phyloP scores from a whole-genome alignment of 148 eudicot species.

The Spergularia marina region DNA sequence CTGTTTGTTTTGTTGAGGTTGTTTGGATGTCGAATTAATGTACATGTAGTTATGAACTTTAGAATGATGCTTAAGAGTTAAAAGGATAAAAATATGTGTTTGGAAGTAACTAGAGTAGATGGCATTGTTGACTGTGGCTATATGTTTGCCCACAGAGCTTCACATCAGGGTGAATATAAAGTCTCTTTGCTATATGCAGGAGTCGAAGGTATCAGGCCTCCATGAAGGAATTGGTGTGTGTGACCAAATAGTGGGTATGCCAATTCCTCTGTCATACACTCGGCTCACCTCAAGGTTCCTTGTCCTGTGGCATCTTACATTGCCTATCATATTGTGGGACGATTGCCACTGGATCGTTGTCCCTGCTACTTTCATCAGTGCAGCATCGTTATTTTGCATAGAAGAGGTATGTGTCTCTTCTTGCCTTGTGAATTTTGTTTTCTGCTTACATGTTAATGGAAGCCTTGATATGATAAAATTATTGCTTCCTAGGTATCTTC shows the following conservation, averaged over 20 bases:
- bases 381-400: slow-evolving; percentile 92
- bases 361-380: slow-evolving; percentile 92
- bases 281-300: slow-evolving; percentile 91
- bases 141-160: neutral
- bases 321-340: slow-evolving; percentile 93
- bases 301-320: slow-evolving; percentile 95
- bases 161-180: neutral
- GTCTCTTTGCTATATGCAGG: slow-evolving; percentile 44
- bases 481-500: too few relatives aligned
- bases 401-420: slow-evolving; percentile 61
- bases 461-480: neutral
- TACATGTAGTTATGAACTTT: too few relatives aligned
- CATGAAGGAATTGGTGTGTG: slow-evolving; percentile 93
- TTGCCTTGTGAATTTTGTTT: neutral
- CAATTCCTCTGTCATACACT: slow-evolving; percentile 97
- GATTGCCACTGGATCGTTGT: slow-evolving; percentile 98
- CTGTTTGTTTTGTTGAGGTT: too few relatives aligned
- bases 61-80: too few relatives aligned
- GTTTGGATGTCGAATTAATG: too few relatives aligned
- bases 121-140: neutral
- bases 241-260: slow-evolving; percentile 71
- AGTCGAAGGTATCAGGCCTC: slow-evolving; percentile 71
- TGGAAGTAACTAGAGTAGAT: too few relatives aligned
- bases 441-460: neutral
- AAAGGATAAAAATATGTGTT: too few relatives aligned